These are phyloP conservation scores for Carex pumila DNA, from an alignment of 176 grass and related monocot genomes.

Conservation along the genomic window DNA sequence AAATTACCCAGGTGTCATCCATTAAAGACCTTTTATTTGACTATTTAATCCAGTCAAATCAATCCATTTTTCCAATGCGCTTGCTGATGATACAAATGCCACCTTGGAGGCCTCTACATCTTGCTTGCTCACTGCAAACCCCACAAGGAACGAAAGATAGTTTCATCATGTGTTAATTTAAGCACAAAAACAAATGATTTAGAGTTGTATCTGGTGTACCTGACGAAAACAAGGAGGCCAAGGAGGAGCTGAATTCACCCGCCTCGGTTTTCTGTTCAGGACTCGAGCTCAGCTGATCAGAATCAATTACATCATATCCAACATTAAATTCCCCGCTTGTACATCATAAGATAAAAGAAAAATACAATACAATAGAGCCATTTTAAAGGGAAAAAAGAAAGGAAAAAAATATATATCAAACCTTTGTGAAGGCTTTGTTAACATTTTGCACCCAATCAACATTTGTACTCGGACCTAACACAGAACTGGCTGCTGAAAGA, in stretches of 20 bases:
- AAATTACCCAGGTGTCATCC: background rate
- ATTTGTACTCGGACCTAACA: constrained; percentile 38
- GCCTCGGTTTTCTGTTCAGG: constrained; percentile 52
- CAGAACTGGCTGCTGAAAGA: constrained; percentile 49
- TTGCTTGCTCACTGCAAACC: constrained; percentile 58
- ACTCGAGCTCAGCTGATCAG: constrained; percentile 63
- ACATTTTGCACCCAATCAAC: constrained; percentile 63
- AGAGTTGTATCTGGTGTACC: constrained; percentile 21
- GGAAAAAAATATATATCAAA: constrained; percentile 5
- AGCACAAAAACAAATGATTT: background rate
- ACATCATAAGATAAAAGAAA: background rate
- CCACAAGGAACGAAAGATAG: background rate
- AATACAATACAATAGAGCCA: background rate
- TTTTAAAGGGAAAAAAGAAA: background rate
- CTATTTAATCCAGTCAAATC: constrained; percentile 48
- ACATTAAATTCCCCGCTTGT: background rate
- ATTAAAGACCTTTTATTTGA: constrained; percentile 74
- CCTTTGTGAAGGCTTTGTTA: constrained; percentile 84
- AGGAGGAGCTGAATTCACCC: constrained; percentile 73
- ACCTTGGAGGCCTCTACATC: constrained; percentile 60
- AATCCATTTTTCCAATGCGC: constrained; percentile 81
- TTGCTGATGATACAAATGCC: constrained; percentile 77
- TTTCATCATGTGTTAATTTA: background rate
- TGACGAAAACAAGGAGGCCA: constrained; percentile 67
- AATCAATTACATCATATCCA: background rate